Percentiles rank a stretch among this genome's conserved stretches.
These are phyloP conservation scores for Agrostemma githago DNA, from an alignment of 148 eudicot species.

Conservation along the genomic window DNA sequence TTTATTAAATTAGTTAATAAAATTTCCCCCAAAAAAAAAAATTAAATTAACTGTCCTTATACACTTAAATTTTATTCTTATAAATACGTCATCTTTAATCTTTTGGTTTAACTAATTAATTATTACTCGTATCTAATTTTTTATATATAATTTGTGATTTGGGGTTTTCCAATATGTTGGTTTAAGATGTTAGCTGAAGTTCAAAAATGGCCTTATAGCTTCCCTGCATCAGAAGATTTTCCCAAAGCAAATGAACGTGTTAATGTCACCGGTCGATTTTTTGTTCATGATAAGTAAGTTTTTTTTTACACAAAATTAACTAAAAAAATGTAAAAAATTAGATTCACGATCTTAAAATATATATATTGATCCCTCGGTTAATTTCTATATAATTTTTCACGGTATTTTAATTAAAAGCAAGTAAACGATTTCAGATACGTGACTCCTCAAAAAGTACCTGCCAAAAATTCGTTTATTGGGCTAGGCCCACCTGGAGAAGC, in stretches of 20 bases:
- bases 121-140: not conserved
- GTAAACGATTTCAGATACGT: slow-evolving; percentile 33
- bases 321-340: too few relatives aligned
- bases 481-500: slow-evolving; percentile 50
- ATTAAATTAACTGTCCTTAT: too few relatives aligned
- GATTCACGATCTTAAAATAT: not conserved
- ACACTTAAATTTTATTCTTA: too few relatives aligned
- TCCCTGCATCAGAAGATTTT: slow-evolving; percentile 79
- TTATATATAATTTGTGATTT: not conserved
- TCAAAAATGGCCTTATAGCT: slow-evolving; percentile 69
- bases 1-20: too few relatives aligned
- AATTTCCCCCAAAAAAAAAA: too few relatives aligned
- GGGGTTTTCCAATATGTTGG: not conserved
- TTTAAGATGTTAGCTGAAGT: slow-evolving; percentile 61
- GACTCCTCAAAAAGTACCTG: slow-evolving; percentile 35
- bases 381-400: not conserved
- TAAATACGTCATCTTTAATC: not conserved
- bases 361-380: not conserved
- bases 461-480: slow-evolving; percentile 49
- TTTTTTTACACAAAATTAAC: not conserved
- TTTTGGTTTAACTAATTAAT: not conserved
- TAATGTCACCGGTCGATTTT: slow-evolving; percentile 52
- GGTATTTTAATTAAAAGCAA: not conserved
- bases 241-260: slow-evolving; percentile 61
- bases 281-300: slow-evolving; percentile 61